Base-by-base conservation (phyloP, 495 filamentous ascomycete genomes). In the Neurospora intermedia region DNA sequence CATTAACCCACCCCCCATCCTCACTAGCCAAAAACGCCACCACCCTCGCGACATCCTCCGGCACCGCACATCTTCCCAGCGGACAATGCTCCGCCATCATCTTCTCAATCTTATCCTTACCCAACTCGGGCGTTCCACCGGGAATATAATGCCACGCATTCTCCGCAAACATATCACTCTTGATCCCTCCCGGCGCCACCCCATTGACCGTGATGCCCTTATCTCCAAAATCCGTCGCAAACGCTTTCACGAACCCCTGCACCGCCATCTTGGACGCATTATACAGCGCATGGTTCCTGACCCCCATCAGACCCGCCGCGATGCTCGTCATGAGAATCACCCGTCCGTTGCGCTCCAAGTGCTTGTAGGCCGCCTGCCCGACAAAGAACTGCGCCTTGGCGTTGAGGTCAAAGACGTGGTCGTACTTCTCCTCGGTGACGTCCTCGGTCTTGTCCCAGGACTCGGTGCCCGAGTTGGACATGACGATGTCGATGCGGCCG, bases 341-440 rank as follows among this genome's bases (percentile, higher is more conserved):
- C 13, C 92, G 85, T 43, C 92, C 92, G 71, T 89, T 88, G 6
- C 85, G 81, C 80, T 89, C 84, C 46, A 93, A 85, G 80, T 93
- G 80, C 81, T 91, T 89, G 82, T 88, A 89, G 71, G 90, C 92
- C 40, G 91, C 87, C 82, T 92, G 91, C 43, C 90, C 92, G 72
- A 95, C 92, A 82, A 94, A 93, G 85, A 94, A 94, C 82, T 95
- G 92, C 0, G 88, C 92, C 8, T 91, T 86, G 6, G 89, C 89
- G 82, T 95, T 95, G 72, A 94, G 82, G 79, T 87, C 86, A 80
- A 95, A 93, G 70, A 94, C 89, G 69, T 87, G 84, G 81, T 95
- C 91, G 84, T 89, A 94, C 77, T 91, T 89, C 73, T 89, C 90
- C 76, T 90, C 86, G 7, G 91, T 93, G 27, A 93, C 87, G 71